Conservation (phyloP, 2,329 filamentous ascomycete genomes). For the Fusarium poae region DNA sequence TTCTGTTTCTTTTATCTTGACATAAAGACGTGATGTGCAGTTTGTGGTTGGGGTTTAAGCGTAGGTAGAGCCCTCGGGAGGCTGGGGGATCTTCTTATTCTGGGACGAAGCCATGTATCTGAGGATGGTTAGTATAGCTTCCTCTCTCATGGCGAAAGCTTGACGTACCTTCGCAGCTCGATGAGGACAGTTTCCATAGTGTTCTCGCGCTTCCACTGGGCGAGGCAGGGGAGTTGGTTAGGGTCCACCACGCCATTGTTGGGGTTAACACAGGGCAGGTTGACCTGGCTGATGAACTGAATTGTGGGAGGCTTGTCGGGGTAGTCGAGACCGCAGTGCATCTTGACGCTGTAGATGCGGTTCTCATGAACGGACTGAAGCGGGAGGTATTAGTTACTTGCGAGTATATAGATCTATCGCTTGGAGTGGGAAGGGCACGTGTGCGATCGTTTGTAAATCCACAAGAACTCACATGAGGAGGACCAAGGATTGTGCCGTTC, state of each 20-base stretch:
- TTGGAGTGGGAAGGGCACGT: conserved; percentile 3
- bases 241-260: conserved; percentile 87
- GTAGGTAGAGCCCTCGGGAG: conserved; percentile 80
- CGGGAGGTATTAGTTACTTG: conserved; percentile 22
- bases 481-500: conserved; percentile 97
- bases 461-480: conserved; percentile 81
- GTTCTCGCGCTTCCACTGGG: conserved; percentile 91
- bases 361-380: conserved; percentile 93
- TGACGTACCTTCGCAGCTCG: conserved; percentile 79
- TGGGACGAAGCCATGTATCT: conserved; percentile 93
- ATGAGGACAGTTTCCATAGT: conserved; percentile 96
- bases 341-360: conserved; percentile 97
- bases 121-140: conserved; percentile 5
- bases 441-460: background rate
- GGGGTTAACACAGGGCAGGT: conserved; percentile 92
- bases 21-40: conserved; percentile 13
- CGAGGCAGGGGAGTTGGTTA: conserved; percentile 83
- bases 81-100: conserved; percentile 96
- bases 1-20: conserved; percentile 28
- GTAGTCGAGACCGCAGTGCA: conserved; percentile 92
- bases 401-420: background rate
- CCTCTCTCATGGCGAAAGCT: background rate
- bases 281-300: conserved; percentile 93
- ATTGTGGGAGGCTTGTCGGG: conserved; percentile 90
- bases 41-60: conserved; percentile 43